Base-by-base conservation (phyloP, 148 eudicot species). In the Polygonum aviculare region DNA sequence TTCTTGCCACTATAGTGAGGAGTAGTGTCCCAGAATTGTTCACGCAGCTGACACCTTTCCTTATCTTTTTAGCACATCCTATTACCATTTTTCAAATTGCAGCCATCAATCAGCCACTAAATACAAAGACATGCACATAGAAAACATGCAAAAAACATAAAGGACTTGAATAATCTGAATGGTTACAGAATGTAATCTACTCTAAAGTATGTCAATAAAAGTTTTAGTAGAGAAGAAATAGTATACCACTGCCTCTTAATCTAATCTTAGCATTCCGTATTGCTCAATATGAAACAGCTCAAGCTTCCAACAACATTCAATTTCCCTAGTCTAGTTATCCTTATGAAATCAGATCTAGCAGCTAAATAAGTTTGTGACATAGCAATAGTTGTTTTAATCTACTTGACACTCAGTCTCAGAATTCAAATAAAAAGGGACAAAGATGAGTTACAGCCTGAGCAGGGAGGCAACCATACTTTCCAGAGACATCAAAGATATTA, bases 11-110 rank as follows among this genome's bases (percentile, higher is more conserved):
- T 91, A 81, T 92, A 93, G 80, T 93, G 97, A 21, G 94, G 97
- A 65, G 97, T 93, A 77, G 97, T 90, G 75, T 90, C 97, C 97
- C 97, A 93, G 76, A 93, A 93, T 79, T 90, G 95, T 71, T 93
- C 97, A 67, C 97, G 93, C 93, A 90, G 85, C 86, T 80, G 83
- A 26, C 31, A 26, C 31, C 31, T 80, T 93, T 93, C 69, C 90
- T 78, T 76, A 93, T 83, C 80, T 82, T 84, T 83, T 85, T 93
- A 45, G 77, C 4, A 52, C 67, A 76, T 78, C 26, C 77, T 55
- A 55, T 10, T 6, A 33, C 45, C 4, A 67, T 67, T 67, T 67
- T 15, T 7, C 2, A 67, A 33, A 33, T 31, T 31, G 35, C 5
- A 67, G 1, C 44, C 21, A 67, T 16, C 72, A 75, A 31, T 8